Conservation (phyloP, 805 yeast genomes). For the Saccharomyces mikatae region DNA sequence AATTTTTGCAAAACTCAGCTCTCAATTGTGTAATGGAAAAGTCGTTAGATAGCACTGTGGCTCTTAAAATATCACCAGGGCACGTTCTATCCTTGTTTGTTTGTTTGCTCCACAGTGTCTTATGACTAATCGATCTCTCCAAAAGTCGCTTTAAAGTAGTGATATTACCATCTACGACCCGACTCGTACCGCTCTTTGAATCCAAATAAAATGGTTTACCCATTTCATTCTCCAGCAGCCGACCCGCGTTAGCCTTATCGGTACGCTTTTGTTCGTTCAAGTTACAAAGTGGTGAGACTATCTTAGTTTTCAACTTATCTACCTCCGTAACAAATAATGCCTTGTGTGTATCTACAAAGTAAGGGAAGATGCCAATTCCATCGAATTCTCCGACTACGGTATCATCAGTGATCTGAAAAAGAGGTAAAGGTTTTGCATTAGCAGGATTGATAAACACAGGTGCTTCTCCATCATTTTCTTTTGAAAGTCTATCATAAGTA, state of each 20-base stretch:
- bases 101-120: slow-evolving; percentile 11
- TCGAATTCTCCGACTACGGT: slow-evolving; percentile 9
- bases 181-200: neutral
- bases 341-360: slow-evolving; percentile 10
- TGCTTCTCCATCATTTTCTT: neutral
- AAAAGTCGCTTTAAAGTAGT: slow-evolving; percentile 5
- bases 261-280: neutral
- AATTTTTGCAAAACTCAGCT: slow-evolving; percentile 20
- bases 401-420: slow-evolving; percentile 5
- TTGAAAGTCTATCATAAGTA: slow-evolving; percentile 4
- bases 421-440: slow-evolving; percentile 7
- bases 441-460: slow-evolving; percentile 13
- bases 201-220: neutral
- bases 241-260: neutral
- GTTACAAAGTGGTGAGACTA: slow-evolving; percentile 1
- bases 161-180: neutral
- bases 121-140: slow-evolving; percentile 2
- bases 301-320: neutral
- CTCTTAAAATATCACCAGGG: slow-evolving; percentile 22
- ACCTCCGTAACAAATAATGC: slow-evolving; percentile 2
- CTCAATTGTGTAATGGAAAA: slow-evolving; percentile 7
- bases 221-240: neutral
- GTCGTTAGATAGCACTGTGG: slow-evolving; percentile 12
- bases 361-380: slow-evolving; percentile 23
- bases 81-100: slow-evolving; percentile 7